A percentile compares a stretch with the other conserved stretches of the same genome.
These are phyloP conservation scores for Candida corydali DNA, from an alignment of 805 yeast species.

Conservation along the genomic window DNA sequence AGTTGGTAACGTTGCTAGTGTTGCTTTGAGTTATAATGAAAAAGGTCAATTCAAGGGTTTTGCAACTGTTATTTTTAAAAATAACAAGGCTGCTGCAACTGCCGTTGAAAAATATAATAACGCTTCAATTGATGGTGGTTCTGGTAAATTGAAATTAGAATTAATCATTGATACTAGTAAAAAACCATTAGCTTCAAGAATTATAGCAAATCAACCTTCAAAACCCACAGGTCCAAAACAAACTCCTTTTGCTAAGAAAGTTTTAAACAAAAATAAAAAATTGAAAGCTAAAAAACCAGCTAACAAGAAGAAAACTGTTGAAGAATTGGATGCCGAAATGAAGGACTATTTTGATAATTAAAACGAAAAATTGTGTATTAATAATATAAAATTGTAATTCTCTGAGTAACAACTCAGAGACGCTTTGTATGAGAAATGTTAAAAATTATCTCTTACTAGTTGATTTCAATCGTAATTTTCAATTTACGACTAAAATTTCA, in stretches of 20 bases:
- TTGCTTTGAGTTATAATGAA: constrained; percentile 75
- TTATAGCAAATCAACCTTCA: constrained; percentile 34
- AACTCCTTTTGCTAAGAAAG: constrained; percentile 11
- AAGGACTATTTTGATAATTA: constrained; percentile 72
- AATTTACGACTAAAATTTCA: too few species aligned
- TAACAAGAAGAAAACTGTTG: constrained; percentile 65
- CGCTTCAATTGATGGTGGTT: constrained; percentile 90
- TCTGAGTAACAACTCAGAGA: too few species aligned
- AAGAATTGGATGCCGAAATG: constrained; percentile 97
- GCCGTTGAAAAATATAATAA: constrained; percentile 86
- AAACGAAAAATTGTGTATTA: too few species aligned
- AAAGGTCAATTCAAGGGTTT: constrained; percentile 88
- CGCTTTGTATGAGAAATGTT: too few species aligned
- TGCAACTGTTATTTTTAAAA: constrained; percentile 79
- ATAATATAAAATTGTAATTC: too few species aligned
- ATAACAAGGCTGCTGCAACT: constrained; percentile 62
- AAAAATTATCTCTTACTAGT: too few species aligned
- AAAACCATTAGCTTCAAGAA: constrained; percentile 72
- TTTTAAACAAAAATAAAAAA: constrained; percentile 14
- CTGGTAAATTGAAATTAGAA: constrained; percentile 70
- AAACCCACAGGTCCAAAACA: constrained; percentile 8
- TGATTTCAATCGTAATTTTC: too few species aligned
- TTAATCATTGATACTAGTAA: constrained; percentile 80
- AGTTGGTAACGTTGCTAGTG: constrained; percentile 77
- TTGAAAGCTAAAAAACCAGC: constrained; percentile 34